These are phyloP conservation scores for Kodamaea restingae DNA, from an alignment of 805 yeast species.

Conservation along the genomic window DNA sequence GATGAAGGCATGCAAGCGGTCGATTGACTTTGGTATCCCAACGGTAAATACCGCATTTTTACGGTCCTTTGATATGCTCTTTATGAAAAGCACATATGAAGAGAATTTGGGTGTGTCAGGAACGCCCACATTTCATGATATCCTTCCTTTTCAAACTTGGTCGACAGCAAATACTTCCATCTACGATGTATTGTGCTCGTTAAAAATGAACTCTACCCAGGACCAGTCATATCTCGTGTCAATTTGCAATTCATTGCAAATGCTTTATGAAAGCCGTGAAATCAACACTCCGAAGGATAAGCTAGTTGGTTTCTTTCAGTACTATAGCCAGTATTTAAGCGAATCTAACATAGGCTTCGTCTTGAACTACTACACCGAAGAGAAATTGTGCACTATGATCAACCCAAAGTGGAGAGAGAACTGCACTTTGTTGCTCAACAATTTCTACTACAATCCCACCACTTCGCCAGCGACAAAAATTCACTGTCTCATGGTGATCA, in stretches of 20 bases:
- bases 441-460: constrained; percentile 33
- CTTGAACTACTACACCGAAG: constrained; percentile 44
- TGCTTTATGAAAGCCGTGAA: constrained; percentile 26
- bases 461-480: constrained; percentile 23
- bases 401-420: constrained; percentile 50
- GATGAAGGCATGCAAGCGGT: constrained; percentile 28
- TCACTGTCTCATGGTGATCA: constrained; percentile 31
- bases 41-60: constrained; percentile 39
- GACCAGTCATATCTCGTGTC: constrained; percentile 31
- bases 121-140: constrained; percentile 16
- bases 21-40: constrained; percentile 33
- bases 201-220: constrained; percentile 23
- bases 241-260: constrained; percentile 32
- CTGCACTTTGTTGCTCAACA: constrained; percentile 40
- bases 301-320: constrained; percentile 40
- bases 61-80: constrained; percentile 35
- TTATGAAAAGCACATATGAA: constrained; percentile 25
- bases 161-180: constrained; percentile 35
- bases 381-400: constrained; percentile 52
- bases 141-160: constrained; percentile 42
- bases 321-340: constrained; percentile 33
- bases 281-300: constrained; percentile 42
- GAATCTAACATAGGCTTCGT: constrained; percentile 40
- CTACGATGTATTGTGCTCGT: constrained; percentile 29
- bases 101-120: constrained; percentile 14